Evolutionary conservation across 2,329 filamentous ascomycete genomes (phyloP).

Genomic region (Blumeria hordei): DNA sequence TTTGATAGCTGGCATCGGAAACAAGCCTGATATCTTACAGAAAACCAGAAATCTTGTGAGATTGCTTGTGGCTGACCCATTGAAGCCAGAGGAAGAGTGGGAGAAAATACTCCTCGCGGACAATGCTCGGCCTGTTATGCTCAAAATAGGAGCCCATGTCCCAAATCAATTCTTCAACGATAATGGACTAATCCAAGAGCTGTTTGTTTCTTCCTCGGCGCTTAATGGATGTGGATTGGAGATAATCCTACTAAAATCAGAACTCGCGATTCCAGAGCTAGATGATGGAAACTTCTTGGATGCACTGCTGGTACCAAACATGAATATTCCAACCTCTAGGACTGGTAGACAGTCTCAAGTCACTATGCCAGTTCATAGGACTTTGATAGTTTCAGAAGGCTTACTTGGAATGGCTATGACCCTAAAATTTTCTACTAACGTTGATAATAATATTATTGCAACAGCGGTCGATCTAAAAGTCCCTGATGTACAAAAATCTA

Average conservation of each 20-base stretch:
- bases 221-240: conserved; percentile 40
- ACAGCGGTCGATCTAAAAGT: conserved; percentile 32
- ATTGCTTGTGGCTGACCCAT: conserved; percentile 45
- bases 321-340: conserved; percentile 42
- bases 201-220: conserved; percentile 36
- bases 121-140: conserved; percentile 31
- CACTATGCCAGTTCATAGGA: conserved; percentile 64
- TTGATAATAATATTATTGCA: conserved; percentile 19
- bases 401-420: conserved; percentile 39
- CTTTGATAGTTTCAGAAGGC: conserved; percentile 50
- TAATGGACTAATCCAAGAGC: conserved; percentile 28
- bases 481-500: conserved; percentile 12
- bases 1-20: conserved; percentile 26
- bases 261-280: conserved; percentile 25
- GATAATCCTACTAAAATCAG: conserved; percentile 29
- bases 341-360: conserved; percentile 41
- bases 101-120: conserved; percentile 29
- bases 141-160: conserved; percentile 25
- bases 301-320: conserved; percentile 46
- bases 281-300: conserved; percentile 29
- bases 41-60: conserved; percentile 42
- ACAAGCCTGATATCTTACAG: conserved; percentile 16
- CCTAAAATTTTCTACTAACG: conserved; percentile 18
- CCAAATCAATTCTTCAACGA: conserved; percentile 12
- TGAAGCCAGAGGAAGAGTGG: conserved; percentile 38